Conservation (phyloP, 1,139 yeast species). For the Debaryomyces nepalensis region DNA sequence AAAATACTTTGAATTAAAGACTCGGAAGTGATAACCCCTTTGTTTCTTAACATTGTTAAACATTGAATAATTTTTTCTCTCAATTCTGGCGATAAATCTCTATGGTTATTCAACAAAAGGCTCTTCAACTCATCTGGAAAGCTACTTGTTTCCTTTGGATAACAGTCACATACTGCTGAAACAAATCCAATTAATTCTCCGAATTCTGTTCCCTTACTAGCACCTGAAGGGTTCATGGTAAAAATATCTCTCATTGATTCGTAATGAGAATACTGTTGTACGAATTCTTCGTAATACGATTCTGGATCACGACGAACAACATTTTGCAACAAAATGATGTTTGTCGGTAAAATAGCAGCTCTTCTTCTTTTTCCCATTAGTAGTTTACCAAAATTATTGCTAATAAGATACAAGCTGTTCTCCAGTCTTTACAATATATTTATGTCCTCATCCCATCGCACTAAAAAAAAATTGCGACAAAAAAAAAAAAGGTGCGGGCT, state of each 20-base stretch:
- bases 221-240: slow-evolving; percentile 64
- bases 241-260: slow-evolving; percentile 88
- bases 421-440: neutral
- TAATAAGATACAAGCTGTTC: no score
- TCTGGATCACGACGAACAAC: slow-evolving; percentile 92
- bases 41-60: slow-evolving; percentile 87
- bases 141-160: slow-evolving; percentile 82
- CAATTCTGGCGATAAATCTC: slow-evolving; percentile 79
- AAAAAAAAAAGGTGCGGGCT: slow-evolving; percentile 9
- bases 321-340: slow-evolving; percentile 88
- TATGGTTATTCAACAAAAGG: slow-evolving; percentile 73
- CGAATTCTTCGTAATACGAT: slow-evolving; percentile 90
- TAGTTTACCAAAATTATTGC: no score
- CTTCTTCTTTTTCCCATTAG: slow-evolving; percentile 91
- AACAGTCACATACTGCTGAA: slow-evolving; percentile 87
- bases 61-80: slow-evolving; percentile 92
- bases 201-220: slow-evolving; percentile 71
- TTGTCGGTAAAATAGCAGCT: slow-evolving; percentile 90
- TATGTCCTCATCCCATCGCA: slow-evolving; percentile 17
- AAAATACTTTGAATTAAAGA: slow-evolving; percentile 81
- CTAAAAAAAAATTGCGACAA: slow-evolving; percentile 14
- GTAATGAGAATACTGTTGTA: slow-evolving; percentile 91
- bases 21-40: slow-evolving; percentile 80
- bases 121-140: slow-evolving; percentile 82
- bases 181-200: slow-evolving; percentile 87